Conservation (phyloP, 2,329 filamentous ascomycete genomes). For the Orbilia javanica region DNA sequence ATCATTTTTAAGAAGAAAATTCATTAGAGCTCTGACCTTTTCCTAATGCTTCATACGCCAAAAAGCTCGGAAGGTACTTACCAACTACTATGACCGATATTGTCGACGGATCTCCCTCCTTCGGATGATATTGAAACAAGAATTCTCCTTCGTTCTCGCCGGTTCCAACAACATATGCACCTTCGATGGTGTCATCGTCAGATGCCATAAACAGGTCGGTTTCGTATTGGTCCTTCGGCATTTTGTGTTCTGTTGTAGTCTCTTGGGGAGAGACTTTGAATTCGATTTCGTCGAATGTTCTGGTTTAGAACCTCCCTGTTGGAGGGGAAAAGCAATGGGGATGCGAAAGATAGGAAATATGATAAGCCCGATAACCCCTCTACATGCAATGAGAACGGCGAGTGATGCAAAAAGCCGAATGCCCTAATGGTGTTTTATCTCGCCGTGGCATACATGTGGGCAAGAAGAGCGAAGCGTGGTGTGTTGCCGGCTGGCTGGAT, state of each 20-base stretch:
- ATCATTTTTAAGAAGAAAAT: neutral
- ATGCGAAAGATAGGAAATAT: neutral
- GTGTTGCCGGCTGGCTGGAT: neutral
- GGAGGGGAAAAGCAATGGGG: neutral
- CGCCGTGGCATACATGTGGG: constrained; percentile 8
- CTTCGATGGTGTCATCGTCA: constrained; percentile 52
- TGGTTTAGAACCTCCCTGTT: constrained; percentile 2
- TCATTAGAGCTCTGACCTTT: neutral
- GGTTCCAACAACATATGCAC: constrained; percentile 44
- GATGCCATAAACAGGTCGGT: constrained; percentile 53
- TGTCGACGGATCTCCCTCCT: constrained; percentile 43
- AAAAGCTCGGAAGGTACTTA: neutral
- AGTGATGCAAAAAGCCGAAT: neutral
- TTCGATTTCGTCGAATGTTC: neutral
- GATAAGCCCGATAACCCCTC: neutral
- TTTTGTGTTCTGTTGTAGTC: constrained; percentile 21
- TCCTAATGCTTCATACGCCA: neutral
- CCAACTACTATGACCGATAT: constrained; percentile 50
- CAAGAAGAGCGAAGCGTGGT: neutral
- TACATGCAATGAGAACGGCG: neutral
- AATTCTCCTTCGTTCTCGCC: constrained; percentile 54
- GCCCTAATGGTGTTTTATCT: neutral
- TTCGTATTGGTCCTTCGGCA: constrained; percentile 52
- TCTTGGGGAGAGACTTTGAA: neutral
- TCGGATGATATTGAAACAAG: constrained; percentile 52